Conservation (phyloP, 345 rosid species). For the Eucalyptus lansdowneana region DNA sequence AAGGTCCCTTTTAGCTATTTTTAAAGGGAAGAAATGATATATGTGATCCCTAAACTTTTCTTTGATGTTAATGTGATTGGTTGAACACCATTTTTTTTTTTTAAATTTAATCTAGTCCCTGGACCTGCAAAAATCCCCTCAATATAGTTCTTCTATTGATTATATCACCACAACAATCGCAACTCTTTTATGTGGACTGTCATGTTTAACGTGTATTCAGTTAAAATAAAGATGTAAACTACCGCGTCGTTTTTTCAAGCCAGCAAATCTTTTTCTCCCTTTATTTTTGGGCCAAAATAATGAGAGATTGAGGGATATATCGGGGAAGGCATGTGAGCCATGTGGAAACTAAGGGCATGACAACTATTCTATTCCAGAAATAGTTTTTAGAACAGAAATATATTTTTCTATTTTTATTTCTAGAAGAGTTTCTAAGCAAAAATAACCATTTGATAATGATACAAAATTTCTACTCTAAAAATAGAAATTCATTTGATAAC, state of each 20-base stretch:
- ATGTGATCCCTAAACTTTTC: not conserved
- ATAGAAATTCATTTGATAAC: no score
- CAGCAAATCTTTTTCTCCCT: not conserved
- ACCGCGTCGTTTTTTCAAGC: not conserved
- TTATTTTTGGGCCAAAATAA: not conserved
- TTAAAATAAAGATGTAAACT: not conserved
- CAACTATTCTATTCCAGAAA: fast-evolving
- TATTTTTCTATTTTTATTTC: no score
- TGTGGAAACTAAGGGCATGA: not conserved
- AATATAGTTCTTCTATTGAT: not conserved
- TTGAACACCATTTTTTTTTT: not conserved
- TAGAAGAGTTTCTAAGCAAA: no score
- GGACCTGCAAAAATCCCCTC: not conserved
- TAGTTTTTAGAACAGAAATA: no score
- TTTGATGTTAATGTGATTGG: not conserved
- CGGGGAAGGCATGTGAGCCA: not conserved
- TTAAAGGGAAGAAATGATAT: not conserved
- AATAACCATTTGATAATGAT: no score
- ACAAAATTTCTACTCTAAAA: no score
- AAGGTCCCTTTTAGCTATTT: not conserved
- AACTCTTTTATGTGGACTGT: not conserved
- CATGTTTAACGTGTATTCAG: not conserved
- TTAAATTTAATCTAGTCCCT: not conserved
- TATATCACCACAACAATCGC: not conserved
- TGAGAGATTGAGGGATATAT: not conserved